A percentile compares a stretch with the other conserved stretches of the same genome.
These are phyloP conservation scores for Encephalitozoon cuniculi DNA, from an alignment of 371 early-diverging fungal genomes.

Conservation along the genomic window DNA sequence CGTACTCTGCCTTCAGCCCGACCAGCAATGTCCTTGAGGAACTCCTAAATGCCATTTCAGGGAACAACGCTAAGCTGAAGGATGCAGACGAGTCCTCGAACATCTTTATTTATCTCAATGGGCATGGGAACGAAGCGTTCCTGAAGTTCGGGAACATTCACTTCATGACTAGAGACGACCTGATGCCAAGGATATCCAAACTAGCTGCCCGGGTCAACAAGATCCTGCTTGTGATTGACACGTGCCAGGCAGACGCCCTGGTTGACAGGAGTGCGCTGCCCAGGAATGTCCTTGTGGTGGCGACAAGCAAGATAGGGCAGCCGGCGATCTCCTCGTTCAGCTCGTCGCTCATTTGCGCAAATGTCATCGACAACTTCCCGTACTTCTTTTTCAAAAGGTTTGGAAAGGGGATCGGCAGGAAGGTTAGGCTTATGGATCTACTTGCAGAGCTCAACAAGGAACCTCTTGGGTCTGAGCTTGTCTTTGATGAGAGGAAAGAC, in stretches of 20 bases:
- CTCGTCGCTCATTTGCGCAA: conserved; percentile 1
- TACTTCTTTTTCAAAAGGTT: conserved; percentile 8
- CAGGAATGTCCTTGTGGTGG: conserved; percentile 43
- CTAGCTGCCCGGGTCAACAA: conserved; percentile 43
- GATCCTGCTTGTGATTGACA: conserved; percentile 57
- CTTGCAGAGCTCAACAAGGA: not conserved
- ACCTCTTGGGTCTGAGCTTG: not conserved
- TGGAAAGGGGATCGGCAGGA: not conserved
- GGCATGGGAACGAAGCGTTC: conserved; percentile 58
- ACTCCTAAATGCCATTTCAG: conserved; percentile 50
- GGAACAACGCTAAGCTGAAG: conserved; percentile 38
- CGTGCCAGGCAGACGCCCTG: conserved; percentile 58
- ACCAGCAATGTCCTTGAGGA: conserved; percentile 19
- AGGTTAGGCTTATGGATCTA: not conserved
- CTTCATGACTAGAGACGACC: conserved; percentile 49
- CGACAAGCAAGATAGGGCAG: conserved; percentile 47
- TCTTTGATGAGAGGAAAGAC: not conserved
- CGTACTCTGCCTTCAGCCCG: conserved; percentile 10
- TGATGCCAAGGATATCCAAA: conserved; percentile 40
- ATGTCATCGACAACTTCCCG: conserved; percentile 26
- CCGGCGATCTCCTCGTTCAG: conserved; percentile 39
- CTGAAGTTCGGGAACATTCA: conserved; percentile 55
- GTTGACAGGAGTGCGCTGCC: conserved; percentile 41
- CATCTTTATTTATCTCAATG: conserved; percentile 57
- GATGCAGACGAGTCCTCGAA: conserved; percentile 45